These are phyloP conservation scores for Cladosporium sp. DNA, from an alignment of 2,329 filamentous ascomycete species.

Conservation along the genomic window DNA sequence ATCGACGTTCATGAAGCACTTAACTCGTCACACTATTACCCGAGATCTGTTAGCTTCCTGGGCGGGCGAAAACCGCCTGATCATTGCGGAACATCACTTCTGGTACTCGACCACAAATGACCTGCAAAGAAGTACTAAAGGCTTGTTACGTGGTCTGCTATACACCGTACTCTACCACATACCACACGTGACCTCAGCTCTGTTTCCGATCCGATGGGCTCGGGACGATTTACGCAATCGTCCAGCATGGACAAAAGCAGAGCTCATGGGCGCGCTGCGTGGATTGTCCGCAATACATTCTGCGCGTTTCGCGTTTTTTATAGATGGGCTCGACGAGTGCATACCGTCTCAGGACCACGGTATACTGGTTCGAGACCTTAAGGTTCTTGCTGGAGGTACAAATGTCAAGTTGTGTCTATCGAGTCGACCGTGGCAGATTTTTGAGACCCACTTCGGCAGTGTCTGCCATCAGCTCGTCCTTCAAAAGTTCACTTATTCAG, in stretches of 20 bases:
- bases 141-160: neutral
- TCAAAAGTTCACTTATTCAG: neutral
- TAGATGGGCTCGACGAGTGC: neutral
- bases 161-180: neutral
- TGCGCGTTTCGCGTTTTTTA: neutral
- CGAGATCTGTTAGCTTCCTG: neutral
- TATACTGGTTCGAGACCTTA: neutral
- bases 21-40: neutral
- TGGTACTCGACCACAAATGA: neutral
- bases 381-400: neutral
- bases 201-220: neutral
- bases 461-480: neutral
- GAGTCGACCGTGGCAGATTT: neutral
- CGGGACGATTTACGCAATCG: neutral
- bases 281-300: neutral
- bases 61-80: neutral
- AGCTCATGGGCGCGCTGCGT: neutral
- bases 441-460: neutral
- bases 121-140: neutral
- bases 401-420: neutral
- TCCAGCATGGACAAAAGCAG: too few species aligned
- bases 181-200: neutral
- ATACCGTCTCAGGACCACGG: neutral
- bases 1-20: neutral
- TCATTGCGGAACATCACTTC: neutral